Percentiles rank a stretch among this genome's conserved stretches.
Evolutionary conservation across 2,329 filamentous ascomycete species (phyloP).

Genomic region (Fusarium praegraminearum): DNA sequence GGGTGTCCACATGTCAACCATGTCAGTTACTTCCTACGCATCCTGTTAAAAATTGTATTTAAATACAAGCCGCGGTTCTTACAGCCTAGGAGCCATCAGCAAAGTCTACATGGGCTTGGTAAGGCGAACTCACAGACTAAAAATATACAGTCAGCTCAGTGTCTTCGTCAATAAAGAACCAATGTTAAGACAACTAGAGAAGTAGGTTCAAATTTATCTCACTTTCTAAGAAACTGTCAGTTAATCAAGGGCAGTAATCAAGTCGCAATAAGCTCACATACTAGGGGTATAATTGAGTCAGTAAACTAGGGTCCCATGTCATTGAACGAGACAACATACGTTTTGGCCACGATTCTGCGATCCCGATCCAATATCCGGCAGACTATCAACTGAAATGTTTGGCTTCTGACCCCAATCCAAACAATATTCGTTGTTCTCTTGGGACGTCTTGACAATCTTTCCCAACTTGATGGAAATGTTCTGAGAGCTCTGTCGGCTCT

Average conservation of each 20-base stretch:
- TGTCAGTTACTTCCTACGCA: not conserved
- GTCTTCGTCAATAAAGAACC: fast-evolving
- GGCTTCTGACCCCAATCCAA: not conserved
- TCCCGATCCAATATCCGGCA: not conserved
- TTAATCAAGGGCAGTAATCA: not conserved
- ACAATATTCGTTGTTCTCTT: not conserved
- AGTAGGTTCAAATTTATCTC: not conserved
- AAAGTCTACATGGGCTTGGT: fast-evolving
- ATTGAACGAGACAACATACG: not conserved
- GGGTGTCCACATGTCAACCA: not conserved
- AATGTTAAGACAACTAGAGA: not conserved
- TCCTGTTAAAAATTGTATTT: not conserved
- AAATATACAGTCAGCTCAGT: not conserved
- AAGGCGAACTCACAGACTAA: not conserved
- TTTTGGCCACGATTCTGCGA: not conserved
- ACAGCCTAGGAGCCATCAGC: not conserved
- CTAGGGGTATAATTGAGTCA: not conserved
- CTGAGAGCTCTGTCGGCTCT: not conserved
- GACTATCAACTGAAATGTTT: not conserved
- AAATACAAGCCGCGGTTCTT: not conserved
- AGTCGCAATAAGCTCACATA: not conserved
- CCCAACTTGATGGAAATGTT: not conserved
- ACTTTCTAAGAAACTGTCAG: not conserved
- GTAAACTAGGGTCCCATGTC: not conserved
- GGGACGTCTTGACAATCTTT: not conserved